Conservation (phyloP, 2,329 filamentous ascomycete genomes). For the Apiospora malaysiana region DNA sequence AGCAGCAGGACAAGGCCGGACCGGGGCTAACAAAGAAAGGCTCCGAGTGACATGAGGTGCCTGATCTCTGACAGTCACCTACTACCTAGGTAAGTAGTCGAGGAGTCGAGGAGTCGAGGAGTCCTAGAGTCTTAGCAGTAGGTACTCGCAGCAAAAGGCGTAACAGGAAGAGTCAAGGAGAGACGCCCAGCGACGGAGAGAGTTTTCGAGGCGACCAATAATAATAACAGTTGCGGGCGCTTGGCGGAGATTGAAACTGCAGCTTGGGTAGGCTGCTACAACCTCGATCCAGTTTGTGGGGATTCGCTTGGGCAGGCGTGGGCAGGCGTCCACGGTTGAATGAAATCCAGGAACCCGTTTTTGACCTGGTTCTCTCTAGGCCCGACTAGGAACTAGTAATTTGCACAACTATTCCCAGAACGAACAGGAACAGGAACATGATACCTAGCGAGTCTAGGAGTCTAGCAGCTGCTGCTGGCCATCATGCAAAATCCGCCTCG, state of each 20-base stretch:
- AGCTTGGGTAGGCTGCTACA: slow-evolving; percentile 14
- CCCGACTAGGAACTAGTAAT: slow-evolving; percentile 2
- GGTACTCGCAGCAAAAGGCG: not conserved
- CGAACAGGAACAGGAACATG: not conserved
- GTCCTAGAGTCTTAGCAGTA: too few species aligned
- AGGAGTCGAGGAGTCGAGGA: too few species aligned
- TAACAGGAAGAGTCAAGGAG: slow-evolving; percentile 8
- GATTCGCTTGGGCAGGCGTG: not conserved
- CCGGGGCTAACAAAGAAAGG: slow-evolving; percentile 15
- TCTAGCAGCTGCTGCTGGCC: too few species aligned
- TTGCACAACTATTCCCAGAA: slow-evolving; percentile 6
- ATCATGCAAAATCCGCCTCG: not conserved
- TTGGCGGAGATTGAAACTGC: slow-evolving; percentile 18
- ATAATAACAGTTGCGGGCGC: slow-evolving; percentile 3
- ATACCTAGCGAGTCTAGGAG: too few species aligned
- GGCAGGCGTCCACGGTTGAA: slow-evolving; percentile 12
- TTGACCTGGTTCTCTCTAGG: not conserved
- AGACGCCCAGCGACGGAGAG: slow-evolving; percentile 4
- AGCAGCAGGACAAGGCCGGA: slow-evolving; percentile 13
- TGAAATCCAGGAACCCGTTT: slow-evolving; percentile 14
- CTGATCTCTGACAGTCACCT: slow-evolving; percentile 12
- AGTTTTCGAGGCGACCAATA: slow-evolving; percentile 18
- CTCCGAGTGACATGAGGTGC: slow-evolving; percentile 11
- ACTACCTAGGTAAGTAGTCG: too few species aligned
- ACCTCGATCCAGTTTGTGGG: slow-evolving; percentile 19